Percentiles rank a stretch among this genome's conserved stretches.
Conservation (phyloP, 352 stramenopile genomes). For the Phytophthora brassicae region DNA sequence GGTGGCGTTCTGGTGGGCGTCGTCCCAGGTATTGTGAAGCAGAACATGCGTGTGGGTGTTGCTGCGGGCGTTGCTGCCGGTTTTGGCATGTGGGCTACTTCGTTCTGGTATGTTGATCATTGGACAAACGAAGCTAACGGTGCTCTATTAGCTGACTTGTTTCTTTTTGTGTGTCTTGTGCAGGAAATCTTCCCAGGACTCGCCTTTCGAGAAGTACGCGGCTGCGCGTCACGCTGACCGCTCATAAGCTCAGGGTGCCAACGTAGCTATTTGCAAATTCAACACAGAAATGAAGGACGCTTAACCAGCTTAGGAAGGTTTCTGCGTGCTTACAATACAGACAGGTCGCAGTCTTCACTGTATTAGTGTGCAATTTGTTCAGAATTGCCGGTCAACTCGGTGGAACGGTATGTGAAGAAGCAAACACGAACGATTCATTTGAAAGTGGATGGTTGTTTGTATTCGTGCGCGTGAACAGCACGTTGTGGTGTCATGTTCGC, state of each 20-base stretch:
- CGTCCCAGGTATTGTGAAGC: slow-evolving; percentile 72
- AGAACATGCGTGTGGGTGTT: slow-evolving; percentile 70
- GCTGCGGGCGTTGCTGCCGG: slow-evolving; percentile 48
- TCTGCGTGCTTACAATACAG: slow-evolving; percentile 1
- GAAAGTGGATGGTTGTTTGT: too few relatives aligned
- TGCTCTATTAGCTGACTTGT: slow-evolving; percentile 3
- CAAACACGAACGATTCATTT: slow-evolving; percentile 16
- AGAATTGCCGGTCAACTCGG: neutral
- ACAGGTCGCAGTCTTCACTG: neutral
- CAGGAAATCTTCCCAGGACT: slow-evolving; percentile 48
- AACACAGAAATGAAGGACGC: slow-evolving; percentile 23
- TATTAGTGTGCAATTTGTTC: neutral
- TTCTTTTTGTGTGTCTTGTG: neutral
- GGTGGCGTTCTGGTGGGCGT: slow-evolving; percentile 65
- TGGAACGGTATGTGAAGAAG: slow-evolving; percentile 23
- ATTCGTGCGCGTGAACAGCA: too few relatives aligned
- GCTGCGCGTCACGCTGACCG: slow-evolving; percentile 44
- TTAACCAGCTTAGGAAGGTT: slow-evolving; percentile 1
- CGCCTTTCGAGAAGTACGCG: slow-evolving; percentile 75
- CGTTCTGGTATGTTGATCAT: slow-evolving; percentile 61
- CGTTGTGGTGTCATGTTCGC: too few relatives aligned
- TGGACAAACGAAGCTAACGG: neutral
- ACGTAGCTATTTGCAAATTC: slow-evolving; percentile 10
- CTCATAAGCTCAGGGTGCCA: slow-evolving; percentile 36
- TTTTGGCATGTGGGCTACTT: slow-evolving; percentile 47